Base-by-base conservation (phyloP, 129 eudicot genomes). In the Flaveria ramosissima region DNA sequence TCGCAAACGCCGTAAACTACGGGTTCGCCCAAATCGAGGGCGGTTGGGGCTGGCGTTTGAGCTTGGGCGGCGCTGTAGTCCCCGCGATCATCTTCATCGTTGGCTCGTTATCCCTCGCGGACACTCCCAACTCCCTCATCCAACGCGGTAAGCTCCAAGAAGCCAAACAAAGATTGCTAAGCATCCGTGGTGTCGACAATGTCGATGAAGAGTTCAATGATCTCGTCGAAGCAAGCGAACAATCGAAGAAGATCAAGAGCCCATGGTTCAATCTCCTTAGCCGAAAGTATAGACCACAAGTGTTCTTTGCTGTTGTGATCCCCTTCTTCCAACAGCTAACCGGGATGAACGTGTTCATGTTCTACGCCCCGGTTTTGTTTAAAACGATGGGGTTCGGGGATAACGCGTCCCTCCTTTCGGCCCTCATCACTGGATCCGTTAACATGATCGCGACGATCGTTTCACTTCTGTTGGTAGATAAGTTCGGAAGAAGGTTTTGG, bases 331-430 rank as follows among this genome's bases (percentile, higher is more conserved):
- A 88, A 41, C 93, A 88, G 20, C 68, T 85, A 4, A 88, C 92
- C 0, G 92, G 92, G 12, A 88, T 88, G 84, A 88, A 88, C 7
- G 89, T 88, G 62, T 77, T 88, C 76, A 85, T 83, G 89, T 88
- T 88, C 32, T 88, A 88, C 2, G 89, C 92, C 0, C 92, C 92
- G 1, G 92, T 87, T 32, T 68, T 85, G 82, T 88, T 88, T 52
- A 83, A 83, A 52, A 88, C 89, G 0, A 88, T 85, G 66, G 92
- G 92, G 3, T 88, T 88, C 20, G 86, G 85, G 0, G 77, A 56
- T 14, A 69, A 81, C 1, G 89, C 88, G 1, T 85, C 92, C 1
- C 86, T 88, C 3, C 55, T 72, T 19, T 88, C 92, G 14, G 78
- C 92, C 5, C 83, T 88, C 3, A 83, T 88, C 45, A 82, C 89